Evolutionary conservation across 495 filamentous ascomycete genomes (phyloP).

Genomic region (Penicillium egyptiacum): DNA sequence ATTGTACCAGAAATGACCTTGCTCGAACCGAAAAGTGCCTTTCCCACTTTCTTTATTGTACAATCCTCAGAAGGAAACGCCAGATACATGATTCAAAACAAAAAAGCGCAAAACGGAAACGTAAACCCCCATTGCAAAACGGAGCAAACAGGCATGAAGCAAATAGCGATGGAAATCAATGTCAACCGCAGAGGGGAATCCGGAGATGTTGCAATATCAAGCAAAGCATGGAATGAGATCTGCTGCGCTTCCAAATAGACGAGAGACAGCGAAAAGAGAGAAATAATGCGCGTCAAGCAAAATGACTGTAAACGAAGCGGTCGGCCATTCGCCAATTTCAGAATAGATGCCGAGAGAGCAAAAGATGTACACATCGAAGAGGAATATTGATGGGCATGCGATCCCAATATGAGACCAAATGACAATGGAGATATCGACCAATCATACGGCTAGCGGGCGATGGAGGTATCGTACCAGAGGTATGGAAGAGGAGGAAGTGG

Average conservation of each 20-base stretch:
- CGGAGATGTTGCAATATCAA: conserved; percentile 18
- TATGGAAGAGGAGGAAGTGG: neutral
- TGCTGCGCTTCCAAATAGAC: conserved; percentile 13
- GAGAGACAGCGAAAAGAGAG: neutral
- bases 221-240: conserved; percentile 16
- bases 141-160: conserved; percentile 10
- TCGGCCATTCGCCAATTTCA: conserved; percentile 4
- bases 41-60: conserved; percentile 28
- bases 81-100: conserved; percentile 14
- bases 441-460: neutral
- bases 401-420: conserved; percentile 17
- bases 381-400: conserved; percentile 4
- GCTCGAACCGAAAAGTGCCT: conserved; percentile 28
- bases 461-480: conserved; percentile 1
- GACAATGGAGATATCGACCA: conserved; percentile 4
- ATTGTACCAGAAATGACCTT: conserved; percentile 12
- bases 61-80: conserved; percentile 24
- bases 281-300: neutral
- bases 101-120: conserved; percentile 5
- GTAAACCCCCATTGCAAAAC: conserved; percentile 1
- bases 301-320: conserved; percentile 2
- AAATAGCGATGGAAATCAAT: conserved; percentile 13
- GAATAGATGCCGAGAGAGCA: conserved; percentile 4
- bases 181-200: conserved; percentile 28
- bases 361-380: conserved; percentile 10